These are phyloP conservation scores for Apiotrichum veenhuisii DNA, from an alignment of 1,284 basidiomycete genomes.

Conservation along the genomic window DNA sequence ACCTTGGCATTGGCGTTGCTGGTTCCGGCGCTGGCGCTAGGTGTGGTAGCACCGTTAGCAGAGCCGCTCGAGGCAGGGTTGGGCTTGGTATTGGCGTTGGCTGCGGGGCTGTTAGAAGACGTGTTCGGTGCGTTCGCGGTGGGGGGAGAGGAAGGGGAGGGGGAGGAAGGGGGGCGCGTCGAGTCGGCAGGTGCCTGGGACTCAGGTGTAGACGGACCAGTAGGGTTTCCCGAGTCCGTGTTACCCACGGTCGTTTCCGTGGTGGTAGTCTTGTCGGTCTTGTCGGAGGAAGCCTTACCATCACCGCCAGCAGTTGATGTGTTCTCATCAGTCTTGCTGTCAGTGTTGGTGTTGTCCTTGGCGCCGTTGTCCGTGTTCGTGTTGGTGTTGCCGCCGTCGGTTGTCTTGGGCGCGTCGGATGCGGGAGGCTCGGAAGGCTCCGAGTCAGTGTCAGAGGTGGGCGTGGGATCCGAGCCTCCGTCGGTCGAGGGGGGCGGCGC, in stretches of 20 bases:
- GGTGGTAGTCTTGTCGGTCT: too few relatives aligned
- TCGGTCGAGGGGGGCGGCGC: neutral
- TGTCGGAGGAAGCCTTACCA: too few relatives aligned
- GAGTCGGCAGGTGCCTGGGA: neutral
- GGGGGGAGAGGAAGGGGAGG: neutral
- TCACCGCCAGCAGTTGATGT: too few relatives aligned
- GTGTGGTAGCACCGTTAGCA: neutral
- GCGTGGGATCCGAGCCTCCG: neutral
- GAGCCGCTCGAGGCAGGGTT: neutral
- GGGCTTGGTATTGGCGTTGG: neutral
- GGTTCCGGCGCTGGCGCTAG: neutral
- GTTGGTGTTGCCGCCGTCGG: too few relatives aligned
- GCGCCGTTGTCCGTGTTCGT: too few relatives aligned
- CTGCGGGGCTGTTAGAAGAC: neutral
- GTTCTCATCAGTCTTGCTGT: too few relatives aligned
- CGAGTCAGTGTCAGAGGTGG: neutral
- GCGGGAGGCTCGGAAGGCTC: neutral
- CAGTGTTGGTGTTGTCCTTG: too few relatives aligned
- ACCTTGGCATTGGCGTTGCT: neutral
- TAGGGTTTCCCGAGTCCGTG: neutral
- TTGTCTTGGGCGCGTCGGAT: too few relatives aligned
- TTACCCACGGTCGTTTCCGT: too few relatives aligned
- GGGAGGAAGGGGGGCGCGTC: neutral
- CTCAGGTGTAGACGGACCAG: neutral
- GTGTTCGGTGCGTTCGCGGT: too few relatives aligned